phyloP scores from a whole-genome alignment of 495 filamentous ascomycete genomes.

The Penicillium parvum region DNA sequence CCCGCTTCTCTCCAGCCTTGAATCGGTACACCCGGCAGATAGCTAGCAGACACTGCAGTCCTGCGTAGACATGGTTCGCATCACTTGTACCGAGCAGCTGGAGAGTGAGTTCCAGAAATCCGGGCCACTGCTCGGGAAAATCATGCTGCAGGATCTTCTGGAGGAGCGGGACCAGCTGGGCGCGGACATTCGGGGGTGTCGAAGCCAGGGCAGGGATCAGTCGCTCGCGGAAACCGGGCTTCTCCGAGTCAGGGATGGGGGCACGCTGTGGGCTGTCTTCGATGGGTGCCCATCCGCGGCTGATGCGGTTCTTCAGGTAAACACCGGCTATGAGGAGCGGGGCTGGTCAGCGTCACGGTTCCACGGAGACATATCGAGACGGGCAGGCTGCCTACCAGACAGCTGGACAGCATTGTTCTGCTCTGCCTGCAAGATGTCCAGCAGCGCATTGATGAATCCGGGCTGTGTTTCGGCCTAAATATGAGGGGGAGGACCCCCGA shows the following conservation, averaged over 20 bases:
- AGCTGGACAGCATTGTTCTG: slow-evolving; percentile 77
- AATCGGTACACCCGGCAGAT: slow-evolving; percentile 93
- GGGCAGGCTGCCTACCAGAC: slow-evolving; percentile 59
- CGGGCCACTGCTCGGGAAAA: slow-evolving; percentile 91
- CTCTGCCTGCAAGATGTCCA: slow-evolving; percentile 86
- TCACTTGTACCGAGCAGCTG: slow-evolving; percentile 81
- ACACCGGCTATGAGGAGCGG: slow-evolving; percentile 66
- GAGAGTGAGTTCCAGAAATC: slow-evolving; percentile 84
- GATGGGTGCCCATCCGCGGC: slow-evolving; percentile 76
- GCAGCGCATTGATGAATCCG: slow-evolving; percentile 83
- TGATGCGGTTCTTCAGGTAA: slow-evolving; percentile 95
- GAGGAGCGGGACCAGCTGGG: slow-evolving; percentile 86
- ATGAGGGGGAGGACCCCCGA: slow-evolving; percentile 8
- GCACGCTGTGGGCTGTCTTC: slow-evolving; percentile 61
- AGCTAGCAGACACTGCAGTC: slow-evolving; percentile 87
- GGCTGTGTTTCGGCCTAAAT: slow-evolving; percentile 83
- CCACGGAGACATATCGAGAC: slow-evolving; percentile 1
- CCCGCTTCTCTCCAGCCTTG: slow-evolving; percentile 75
- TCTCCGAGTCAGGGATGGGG: slow-evolving; percentile 82
- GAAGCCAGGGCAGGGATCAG: slow-evolving; percentile 83
- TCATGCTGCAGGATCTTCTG: slow-evolving; percentile 95
- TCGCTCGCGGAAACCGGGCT: slow-evolving; percentile 77
- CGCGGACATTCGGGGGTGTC: slow-evolving; percentile 72
- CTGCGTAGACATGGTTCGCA: slow-evolving; percentile 80
- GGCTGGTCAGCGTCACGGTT: slow-evolving; percentile 10